Conservation (phyloP, 768 basidiomycete genomes). For the Filobasidium floriforme region DNA sequence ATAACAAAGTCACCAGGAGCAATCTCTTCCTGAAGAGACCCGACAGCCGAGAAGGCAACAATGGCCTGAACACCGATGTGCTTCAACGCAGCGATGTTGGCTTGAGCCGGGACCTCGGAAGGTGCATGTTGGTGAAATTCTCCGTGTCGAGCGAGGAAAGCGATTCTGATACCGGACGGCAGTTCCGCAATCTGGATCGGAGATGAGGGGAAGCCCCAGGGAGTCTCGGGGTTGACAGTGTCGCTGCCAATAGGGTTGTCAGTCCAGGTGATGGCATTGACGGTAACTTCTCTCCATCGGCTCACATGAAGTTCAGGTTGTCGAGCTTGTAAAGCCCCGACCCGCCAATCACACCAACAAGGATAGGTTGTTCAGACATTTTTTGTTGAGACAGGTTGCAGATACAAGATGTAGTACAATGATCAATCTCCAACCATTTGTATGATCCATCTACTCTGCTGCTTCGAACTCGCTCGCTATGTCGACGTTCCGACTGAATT, state of each 20-base stretch:
- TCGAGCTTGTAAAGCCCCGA: slow-evolving; percentile 88
- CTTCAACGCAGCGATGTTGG: slow-evolving; percentile 94
- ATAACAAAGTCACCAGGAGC: slow-evolving; percentile 79
- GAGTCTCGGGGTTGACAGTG: slow-evolving; percentile 72
- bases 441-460: no score
- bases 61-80: slow-evolving; percentile 79
- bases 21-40: slow-evolving; percentile 88
- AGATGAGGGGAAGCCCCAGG: slow-evolving; percentile 85
- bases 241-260: slow-evolving; percentile 45
- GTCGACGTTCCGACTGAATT: not conserved
- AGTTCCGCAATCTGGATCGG: slow-evolving; percentile 88
- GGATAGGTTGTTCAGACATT: slow-evolving; percentile 38
- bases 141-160: slow-evolving; percentile 89
- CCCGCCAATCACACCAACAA: slow-evolving; percentile 84
- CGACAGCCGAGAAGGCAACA: slow-evolving; percentile 91
- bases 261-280: not conserved
- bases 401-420: not conserved
- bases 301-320: slow-evolving; percentile 79
- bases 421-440: no score
- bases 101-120: slow-evolving; percentile 70
- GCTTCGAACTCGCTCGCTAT: no score
- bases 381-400: not conserved
- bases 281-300: slow-evolving; percentile 19
- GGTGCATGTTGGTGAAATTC: slow-evolving; percentile 69
- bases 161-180: slow-evolving; percentile 66